These are phyloP conservation scores for Emericellopsis terricola DNA, from an alignment of 495 filamentous ascomycete genomes.

Conservation along the genomic window DNA sequence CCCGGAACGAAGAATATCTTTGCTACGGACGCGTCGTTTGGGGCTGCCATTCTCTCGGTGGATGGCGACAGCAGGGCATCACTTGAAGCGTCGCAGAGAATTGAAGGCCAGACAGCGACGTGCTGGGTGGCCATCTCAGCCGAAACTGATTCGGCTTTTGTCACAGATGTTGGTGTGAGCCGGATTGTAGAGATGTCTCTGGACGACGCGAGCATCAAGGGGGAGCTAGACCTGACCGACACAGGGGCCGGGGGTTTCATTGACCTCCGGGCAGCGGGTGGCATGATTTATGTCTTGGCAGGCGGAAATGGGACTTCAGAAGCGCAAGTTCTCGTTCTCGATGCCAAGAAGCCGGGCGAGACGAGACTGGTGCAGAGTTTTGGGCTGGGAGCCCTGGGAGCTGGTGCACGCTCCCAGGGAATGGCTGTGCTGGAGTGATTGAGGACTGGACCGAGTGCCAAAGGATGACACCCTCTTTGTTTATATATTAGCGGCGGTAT, in stretches of 20 bases:
- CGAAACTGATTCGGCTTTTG: constrained; percentile 27
- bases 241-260: constrained; percentile 33
- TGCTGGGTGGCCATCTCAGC: constrained; percentile 33
- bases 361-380: constrained; percentile 25
- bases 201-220: constrained; percentile 21
- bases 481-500: too few relatives aligned
- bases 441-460: too few relatives aligned
- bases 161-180: constrained; percentile 32
- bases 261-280: constrained; percentile 31
- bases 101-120: constrained; percentile 32
- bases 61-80: constrained; percentile 4
- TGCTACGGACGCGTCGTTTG: constrained; percentile 37
- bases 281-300: constrained; percentile 34
- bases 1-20: constrained; percentile 23
- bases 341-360: constrained; percentile 19
- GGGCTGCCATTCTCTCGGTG: constrained; percentile 24
- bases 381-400: constrained; percentile 9
- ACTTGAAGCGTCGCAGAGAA: constrained; percentile 13
- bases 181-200: constrained; percentile 33
- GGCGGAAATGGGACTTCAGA: constrained; percentile 28
- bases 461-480: too few relatives aligned
- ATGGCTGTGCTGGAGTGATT: constrained; percentile 12
- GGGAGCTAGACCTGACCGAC: constrained; percentile 15
- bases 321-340: constrained; percentile 31
- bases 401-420: constrained; percentile 14